A percentile compares a stretch with the other conserved stretches of the same genome.
These are phyloP conservation scores for Aegle marmelos DNA, from an alignment of 345 rosid species.

Conservation along the genomic window DNA sequence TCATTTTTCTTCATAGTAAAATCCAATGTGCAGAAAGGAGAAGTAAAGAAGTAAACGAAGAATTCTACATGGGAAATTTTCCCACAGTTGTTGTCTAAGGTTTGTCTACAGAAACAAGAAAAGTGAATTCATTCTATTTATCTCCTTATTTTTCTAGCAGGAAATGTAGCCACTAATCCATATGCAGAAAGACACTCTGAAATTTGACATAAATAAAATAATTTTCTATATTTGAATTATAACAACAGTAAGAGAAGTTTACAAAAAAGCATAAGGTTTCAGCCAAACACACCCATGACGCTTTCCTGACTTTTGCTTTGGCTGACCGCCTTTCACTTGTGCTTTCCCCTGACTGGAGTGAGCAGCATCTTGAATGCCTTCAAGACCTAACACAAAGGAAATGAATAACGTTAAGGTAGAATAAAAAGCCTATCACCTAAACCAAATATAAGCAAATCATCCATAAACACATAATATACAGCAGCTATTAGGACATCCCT, in stretches of 20 bases:
- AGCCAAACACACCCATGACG: conserved; percentile 70
- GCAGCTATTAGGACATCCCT: background rate
- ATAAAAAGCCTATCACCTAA: background rate
- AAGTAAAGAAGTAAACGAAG: background rate
- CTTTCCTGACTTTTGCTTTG: conserved; percentile 65
- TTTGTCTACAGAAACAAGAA: background rate
- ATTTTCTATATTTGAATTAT: background rate
- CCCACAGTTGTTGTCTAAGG: background rate
- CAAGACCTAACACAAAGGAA: conserved; percentile 28
- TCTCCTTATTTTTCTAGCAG: background rate
- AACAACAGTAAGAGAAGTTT: background rate
- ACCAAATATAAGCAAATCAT: background rate
- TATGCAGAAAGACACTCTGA: background rate
- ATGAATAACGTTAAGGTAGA: background rate
- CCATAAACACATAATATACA: background rate
- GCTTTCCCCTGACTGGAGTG: conserved; percentile 39
- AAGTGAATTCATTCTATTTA: too few species aligned
- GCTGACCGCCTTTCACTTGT: conserved; percentile 50
- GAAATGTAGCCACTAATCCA: background rate
- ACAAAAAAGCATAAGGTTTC: conserved; percentile 5
- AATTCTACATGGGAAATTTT: background rate
- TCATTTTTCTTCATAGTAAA: background rate
- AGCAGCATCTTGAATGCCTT: conserved; percentile 37
- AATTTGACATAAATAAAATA: background rate
- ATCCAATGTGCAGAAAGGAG: background rate